Base-by-base conservation (phyloP, 2,329 filamentous ascomycete species). In the Colletotrichum gloeosporioides region DNA sequence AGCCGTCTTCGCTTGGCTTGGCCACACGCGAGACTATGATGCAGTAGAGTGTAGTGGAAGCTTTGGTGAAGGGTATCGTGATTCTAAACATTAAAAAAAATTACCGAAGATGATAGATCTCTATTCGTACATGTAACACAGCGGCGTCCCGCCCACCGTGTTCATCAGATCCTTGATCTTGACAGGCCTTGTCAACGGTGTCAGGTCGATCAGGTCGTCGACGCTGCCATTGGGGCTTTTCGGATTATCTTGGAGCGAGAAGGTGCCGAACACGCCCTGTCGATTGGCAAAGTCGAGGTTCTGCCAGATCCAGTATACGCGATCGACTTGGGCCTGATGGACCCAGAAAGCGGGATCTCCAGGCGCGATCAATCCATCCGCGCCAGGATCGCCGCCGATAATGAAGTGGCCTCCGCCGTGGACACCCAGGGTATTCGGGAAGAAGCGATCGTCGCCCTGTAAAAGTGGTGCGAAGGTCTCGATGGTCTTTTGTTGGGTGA, bases 251-350 rank as follows among this genome's bases (percentile, higher is more conserved):
- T 85, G 81, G 78, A 87, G 78, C 0, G 87, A 87, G 67, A 87
- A 85, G 1, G 87, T 88, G 8, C 86, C 85, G 7, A 81, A 83
- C 59, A 87, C 83, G 29, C 80, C 84, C 83, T 82, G 82, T 77
- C 85, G 77, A 57, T 84, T 81, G 57, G 81, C 80, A 81, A 82
- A 84, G 78, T 88, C 84, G 27, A 87, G 84, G 71, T 87, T 87
- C 81, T 89, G 87, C 87, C 87, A 89, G 78, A 89, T 86, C 80
- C 86, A 88, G 80, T 87, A 88, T 63, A 87, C 82, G 15, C 88
- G 82, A 76, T 89, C 88, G 69, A 89, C 85, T 77, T 87, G 83
- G 0, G 81, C 86, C 71, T 89, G 88, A 76, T 89, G 87, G 10
- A 87, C 79, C 75, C 83, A 88, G 80, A 89, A 89, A 3, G 80